These are phyloP conservation scores for Fagopyrum esculentum DNA, from an alignment of 148 eudicot genomes.

Conservation along the genomic window DNA sequence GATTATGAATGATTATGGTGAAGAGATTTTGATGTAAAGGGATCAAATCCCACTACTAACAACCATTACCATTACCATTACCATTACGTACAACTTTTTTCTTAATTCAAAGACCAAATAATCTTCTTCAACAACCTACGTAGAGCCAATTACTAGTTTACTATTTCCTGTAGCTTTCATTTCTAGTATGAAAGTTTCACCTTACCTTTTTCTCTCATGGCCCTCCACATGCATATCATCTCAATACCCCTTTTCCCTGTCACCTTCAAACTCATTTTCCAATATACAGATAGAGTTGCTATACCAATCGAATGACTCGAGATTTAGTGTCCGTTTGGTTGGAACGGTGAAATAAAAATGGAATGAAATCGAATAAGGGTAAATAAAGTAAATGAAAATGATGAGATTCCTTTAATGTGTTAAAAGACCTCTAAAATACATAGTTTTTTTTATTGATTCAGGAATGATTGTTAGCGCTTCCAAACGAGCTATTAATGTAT, in stretches of 20 bases:
- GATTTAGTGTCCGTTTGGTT: no score
- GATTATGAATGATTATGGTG: constrained; percentile 5
- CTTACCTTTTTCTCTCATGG: not conserved
- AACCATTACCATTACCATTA: not conserved
- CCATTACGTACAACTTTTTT: not conserved
- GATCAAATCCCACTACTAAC: constrained; percentile 13
- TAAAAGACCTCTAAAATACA: no score
- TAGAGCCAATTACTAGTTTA: not conserved
- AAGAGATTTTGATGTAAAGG: constrained; percentile 7
- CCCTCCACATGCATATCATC: constrained; percentile 8
- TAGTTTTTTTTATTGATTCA: no score
- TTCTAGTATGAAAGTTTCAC: not conserved
- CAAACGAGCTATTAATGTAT: no score
- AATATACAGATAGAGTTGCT: not conserved
- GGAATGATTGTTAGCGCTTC: no score
- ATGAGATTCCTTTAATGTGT: no score
- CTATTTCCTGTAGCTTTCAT: not conserved
- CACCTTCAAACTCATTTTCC: not conserved
- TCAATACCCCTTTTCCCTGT: not conserved
- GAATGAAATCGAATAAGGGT: no score
- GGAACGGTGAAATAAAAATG: no score
- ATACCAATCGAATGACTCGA: no score
- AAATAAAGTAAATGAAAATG: no score
- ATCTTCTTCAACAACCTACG: not conserved
- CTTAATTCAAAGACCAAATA: constrained; percentile 3